Evolutionary conservation across 192 early-diverging fungal genomes (phyloP), one percentile per base, ranked within the genome.

Genomic region (Entophlyctis luteolus): DNA sequence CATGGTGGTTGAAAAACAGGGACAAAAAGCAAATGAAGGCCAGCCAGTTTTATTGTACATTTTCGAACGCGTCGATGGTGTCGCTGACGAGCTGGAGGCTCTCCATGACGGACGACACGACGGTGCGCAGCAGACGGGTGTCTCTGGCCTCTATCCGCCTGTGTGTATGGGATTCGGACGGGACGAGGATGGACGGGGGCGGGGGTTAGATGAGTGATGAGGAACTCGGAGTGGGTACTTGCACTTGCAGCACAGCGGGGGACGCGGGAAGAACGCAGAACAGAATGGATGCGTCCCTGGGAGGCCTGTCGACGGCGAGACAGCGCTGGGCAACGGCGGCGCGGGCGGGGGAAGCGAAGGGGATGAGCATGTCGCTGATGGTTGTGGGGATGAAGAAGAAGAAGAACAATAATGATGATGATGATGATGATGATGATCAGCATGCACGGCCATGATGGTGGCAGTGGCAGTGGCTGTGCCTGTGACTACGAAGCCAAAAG

Each of bases 11-110:
- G n/a, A n/a, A n/a, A n/a, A n/a, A n/a, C n/a, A n/a, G n/a, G n/a
- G n/a, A n/a, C n/a, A n/a, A n/a, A n/a, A n/a, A n/a, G n/a, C n/a
- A n/a, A n/a, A n/a, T n/a, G n/a, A n/a, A n/a, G n/a, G n/a, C n/a
- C n/a, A n/a, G n/a, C n/a, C n/a, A n/a, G n/a, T n/a, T n/a, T n/a
- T n/a, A n/a, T n/a, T n/a, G n/a, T n/a, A n/a, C n/a, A n/a, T n/a
- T n/a, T n/a, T 42, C 39, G 27, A 60, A 60, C 16, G 59, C 59
- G 20, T 60, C 59, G 59, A 60, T 46, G 22, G n/a, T 42, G 29
- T 60, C 59, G 59, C 59, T 60, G 59, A 60, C 59, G 28, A 60
- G 59, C 42, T 60, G 59, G 27, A 60, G 18, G 37, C 59, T 60
- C 27, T 60, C 59, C 38, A 60, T 46, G 8, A 60, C 29, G 8